These are phyloP conservation scores for Botrytis deweyae DNA, from an alignment of 2,329 filamentous ascomycete species.

Conservation along the genomic window DNA sequence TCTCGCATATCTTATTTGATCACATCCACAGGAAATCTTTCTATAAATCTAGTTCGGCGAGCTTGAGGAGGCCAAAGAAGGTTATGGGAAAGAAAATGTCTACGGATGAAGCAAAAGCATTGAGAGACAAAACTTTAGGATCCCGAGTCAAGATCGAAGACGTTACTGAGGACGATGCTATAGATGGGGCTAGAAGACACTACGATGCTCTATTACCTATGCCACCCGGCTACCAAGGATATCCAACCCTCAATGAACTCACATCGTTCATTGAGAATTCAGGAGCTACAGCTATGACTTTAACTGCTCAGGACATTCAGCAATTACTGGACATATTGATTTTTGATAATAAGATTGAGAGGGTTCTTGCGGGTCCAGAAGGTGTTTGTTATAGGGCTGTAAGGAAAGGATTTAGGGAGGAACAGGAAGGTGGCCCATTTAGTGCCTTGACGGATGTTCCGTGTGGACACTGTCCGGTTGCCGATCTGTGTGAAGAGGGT, in stretches of 20 bases:
- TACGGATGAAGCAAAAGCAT: constrained; percentile 41
- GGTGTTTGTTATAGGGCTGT: constrained; percentile 41
- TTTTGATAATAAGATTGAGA: constrained; percentile 82
- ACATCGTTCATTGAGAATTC: constrained; percentile 69
- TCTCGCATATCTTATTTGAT: constrained; percentile 71
- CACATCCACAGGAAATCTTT: constrained; percentile 72
- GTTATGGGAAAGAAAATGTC: constrained; percentile 50
- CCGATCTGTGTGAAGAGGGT: constrained; percentile 86
- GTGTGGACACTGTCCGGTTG: constrained; percentile 89
- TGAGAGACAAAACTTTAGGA: constrained; percentile 31
- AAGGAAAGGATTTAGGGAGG: constrained; percentile 31
- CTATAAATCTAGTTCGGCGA: constrained; percentile 50
- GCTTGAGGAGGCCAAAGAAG: constrained; percentile 54
- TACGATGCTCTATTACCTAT: constrained; percentile 47
- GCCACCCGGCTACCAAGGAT: constrained; percentile 66
- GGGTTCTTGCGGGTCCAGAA: constrained; percentile 42
- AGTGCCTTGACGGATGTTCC: constrained; percentile 73
- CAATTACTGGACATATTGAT: constrained; percentile 85
- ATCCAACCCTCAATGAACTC: constrained; percentile 78
- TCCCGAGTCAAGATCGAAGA: constrained; percentile 22
- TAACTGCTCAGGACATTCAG: constrained; percentile 73
- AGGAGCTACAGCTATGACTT: constrained; percentile 67
- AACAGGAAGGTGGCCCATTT: constrained; percentile 44
- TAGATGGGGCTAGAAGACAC: constrained; percentile 23
- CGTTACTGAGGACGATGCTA: constrained; percentile 27